These are phyloP conservation scores for Chara braunii DNA, from an alignment of 139 green algal genomes.

Conservation along the genomic window DNA sequence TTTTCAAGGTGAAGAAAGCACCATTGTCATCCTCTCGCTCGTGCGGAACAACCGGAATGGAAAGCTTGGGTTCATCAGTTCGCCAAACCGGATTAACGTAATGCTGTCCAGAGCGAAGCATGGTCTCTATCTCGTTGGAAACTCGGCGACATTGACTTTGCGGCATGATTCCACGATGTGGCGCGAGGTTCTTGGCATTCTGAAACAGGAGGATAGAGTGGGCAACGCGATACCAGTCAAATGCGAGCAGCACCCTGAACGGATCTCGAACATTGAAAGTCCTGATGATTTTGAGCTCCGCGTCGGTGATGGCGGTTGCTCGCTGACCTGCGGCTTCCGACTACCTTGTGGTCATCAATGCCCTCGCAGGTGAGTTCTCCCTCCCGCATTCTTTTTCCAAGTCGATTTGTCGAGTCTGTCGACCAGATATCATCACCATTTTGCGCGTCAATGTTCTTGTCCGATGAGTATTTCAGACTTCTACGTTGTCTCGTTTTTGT, in stretches of 20 bases:
- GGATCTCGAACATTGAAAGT: constrained; percentile 14
- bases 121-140: constrained; percentile 68
- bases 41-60: constrained; percentile 59
- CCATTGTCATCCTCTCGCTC: constrained; percentile 60
- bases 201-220: constrained; percentile 11
- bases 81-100: constrained; percentile 69
- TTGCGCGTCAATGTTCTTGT: too few species aligned
- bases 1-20: constrained; percentile 62
- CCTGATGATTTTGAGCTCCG: constrained; percentile 14
- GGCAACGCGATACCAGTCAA: neutral
- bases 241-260: neutral
- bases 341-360: constrained; percentile 26
- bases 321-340: constrained; percentile 11
- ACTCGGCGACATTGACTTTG: too few species aligned
- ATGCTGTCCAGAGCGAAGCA: constrained; percentile 62
- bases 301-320: constrained; percentile 15
- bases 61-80: constrained; percentile 60
- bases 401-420: too few species aligned
- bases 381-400: too few species aligned
- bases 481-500: too few species aligned
- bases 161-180: constrained; percentile 4
- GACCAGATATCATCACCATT: too few species aligned
- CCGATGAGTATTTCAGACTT: too few species aligned
- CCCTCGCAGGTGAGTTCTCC: constrained; percentile 20
- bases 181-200: neutral